A percentile compares a stretch with the other conserved stretches of the same genome.
Conservation (phyloP, 805 yeast genomes). For the Candida germanica region DNA sequence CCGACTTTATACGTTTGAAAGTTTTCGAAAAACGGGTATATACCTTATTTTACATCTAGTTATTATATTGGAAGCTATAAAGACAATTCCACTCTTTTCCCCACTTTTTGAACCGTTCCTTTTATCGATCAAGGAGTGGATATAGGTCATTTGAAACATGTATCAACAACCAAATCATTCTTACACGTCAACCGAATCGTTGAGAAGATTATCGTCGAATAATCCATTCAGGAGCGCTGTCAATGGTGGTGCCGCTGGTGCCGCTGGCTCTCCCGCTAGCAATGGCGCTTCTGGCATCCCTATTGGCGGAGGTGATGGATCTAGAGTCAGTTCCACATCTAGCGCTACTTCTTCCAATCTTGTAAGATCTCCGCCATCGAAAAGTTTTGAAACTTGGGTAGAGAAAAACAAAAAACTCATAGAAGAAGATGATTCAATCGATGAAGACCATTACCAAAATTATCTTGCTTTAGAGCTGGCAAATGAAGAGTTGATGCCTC, state of each 20-base stretch:
- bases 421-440: slow-evolving; percentile 36
- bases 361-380: slow-evolving; percentile 21
- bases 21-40: too few species aligned
- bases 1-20: too few species aligned
- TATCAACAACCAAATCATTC: slow-evolving; percentile 38
- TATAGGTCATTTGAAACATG: slow-evolving; percentile 22
- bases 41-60: too few species aligned
- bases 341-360: slow-evolving; percentile 15
- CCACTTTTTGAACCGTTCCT: too few species aligned
- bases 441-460: slow-evolving; percentile 17
- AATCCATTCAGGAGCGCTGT: slow-evolving; percentile 60
- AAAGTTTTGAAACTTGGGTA: slow-evolving; percentile 58
- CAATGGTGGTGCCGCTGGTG: not conserved
- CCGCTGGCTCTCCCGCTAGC: too few species aligned
- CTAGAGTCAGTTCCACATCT: slow-evolving; percentile 16
- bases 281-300: not conserved
- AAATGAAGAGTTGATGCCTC: slow-evolving; percentile 8
- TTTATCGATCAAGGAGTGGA: too few species aligned
- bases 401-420: slow-evolving; percentile 40
- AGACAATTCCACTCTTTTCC: too few species aligned
- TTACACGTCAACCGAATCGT: slow-evolving; percentile 32
- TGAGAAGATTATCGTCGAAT: slow-evolving; percentile 54
- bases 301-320: not conserved
- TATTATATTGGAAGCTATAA: not conserved
- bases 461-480: slow-evolving; percentile 8